These are phyloP conservation scores for Sugiyamaella neomexicana DNA, from an alignment of 1,139 yeast species.

Conservation along the genomic window DNA sequence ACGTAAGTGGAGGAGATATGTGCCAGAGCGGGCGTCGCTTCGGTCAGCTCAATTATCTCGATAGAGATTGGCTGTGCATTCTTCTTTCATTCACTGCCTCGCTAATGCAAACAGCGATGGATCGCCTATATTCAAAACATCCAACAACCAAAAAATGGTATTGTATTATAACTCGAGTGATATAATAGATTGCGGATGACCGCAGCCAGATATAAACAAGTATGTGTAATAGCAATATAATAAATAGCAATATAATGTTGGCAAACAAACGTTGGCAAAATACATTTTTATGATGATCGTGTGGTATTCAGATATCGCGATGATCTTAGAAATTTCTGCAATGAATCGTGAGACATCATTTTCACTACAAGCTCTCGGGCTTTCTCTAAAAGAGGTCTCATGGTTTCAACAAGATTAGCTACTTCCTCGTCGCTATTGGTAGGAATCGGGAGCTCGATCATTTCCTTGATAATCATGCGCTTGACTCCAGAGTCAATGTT, in stretches of 20 bases:
- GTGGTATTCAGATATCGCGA: constrained; percentile 34
- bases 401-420: constrained; percentile 3
- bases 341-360: constrained; percentile 71
- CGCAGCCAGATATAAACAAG: too few relatives aligned
- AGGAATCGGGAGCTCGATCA: constrained; percentile 42
- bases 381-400: constrained; percentile 41
- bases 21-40: too few relatives aligned
- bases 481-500: constrained; percentile 52
- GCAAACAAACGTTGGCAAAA: too few relatives aligned
- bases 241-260: constrained; percentile 10
- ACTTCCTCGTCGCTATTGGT: neutral
- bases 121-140: too few relatives aligned
- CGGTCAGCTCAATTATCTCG: too few relatives aligned
- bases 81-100: too few relatives aligned
- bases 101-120: too few relatives aligned
- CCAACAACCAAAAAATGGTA: too few relatives aligned
- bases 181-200: too few relatives aligned
- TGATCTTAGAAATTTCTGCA: constrained; percentile 63
- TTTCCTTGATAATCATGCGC: constrained; percentile 52
- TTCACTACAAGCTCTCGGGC: constrained; percentile 52
- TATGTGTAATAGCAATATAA: neutral
- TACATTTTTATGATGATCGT: constrained; percentile 1
- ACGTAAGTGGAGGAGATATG: too few relatives aligned
- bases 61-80: too few relatives aligned
- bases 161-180: too few relatives aligned